Percentiles rank a stretch among this genome's conserved stretches.
Evolutionary conservation across 257 asterid species (phyloP).

Genomic region (Petunia axillaris): DNA sequence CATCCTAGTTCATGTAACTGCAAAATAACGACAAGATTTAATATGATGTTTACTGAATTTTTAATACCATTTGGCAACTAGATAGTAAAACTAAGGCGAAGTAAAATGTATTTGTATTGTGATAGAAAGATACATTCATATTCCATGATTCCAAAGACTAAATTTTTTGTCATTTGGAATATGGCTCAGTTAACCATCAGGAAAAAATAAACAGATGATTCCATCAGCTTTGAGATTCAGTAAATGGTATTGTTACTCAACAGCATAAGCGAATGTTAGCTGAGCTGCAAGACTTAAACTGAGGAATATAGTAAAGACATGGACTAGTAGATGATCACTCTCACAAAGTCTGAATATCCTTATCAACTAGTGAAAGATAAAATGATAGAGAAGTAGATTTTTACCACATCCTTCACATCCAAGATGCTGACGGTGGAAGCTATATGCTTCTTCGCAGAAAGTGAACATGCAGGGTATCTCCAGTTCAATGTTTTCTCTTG

Average conservation of each 20-base stretch:
- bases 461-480: constrained; percentile 75
- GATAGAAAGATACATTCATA: background rate
- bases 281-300: background rate
- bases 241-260: background rate
- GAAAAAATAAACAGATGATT: too few relatives aligned
- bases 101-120: background rate
- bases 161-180: too few relatives aligned
- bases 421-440: constrained; percentile 75
- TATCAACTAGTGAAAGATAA: background rate
- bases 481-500: constrained; percentile 68
- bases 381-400: background rate
- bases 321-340: background rate
- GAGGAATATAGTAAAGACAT: background rate
- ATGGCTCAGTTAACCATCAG: background rate
- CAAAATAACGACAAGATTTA: background rate
- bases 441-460: constrained; percentile 73
- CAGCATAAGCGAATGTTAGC: background rate
- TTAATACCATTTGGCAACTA: background rate
- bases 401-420: constrained; percentile 81
- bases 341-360: background rate
- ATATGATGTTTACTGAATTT: background rate
- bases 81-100: background rate
- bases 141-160: background rate
- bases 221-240: background rate
- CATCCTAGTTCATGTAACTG: background rate